These are phyloP conservation scores for Niveomyces coronatus DNA, from an alignment of 2,329 filamentous ascomycete species.

Conservation along the genomic window DNA sequence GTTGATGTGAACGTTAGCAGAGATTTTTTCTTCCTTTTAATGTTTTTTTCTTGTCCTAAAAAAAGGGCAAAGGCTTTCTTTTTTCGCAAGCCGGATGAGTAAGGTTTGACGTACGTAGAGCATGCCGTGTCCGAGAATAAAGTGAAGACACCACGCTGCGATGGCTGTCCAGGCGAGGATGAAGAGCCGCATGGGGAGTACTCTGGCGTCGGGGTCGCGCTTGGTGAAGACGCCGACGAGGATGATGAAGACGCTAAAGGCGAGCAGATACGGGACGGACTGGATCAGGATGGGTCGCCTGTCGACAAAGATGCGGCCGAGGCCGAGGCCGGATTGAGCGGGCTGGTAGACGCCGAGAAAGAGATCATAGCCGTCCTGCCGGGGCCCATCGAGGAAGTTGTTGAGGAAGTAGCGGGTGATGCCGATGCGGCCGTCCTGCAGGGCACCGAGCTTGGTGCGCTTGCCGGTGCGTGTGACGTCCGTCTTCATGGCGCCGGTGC, in stretches of 20 bases:
- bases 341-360: slow-evolving; percentile 84
- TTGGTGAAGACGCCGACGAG: slow-evolving; percentile 64
- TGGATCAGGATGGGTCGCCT: slow-evolving; percentile 79
- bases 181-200: slow-evolving; percentile 76
- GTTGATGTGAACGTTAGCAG: slow-evolving; percentile 13
- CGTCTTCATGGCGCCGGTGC: slow-evolving; percentile 94
- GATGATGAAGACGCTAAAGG: slow-evolving; percentile 76
- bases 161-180: slow-evolving; percentile 67
- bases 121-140: slow-evolving; percentile 77
- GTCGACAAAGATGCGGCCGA: slow-evolving; percentile 70
- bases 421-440: slow-evolving; percentile 82
- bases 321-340: slow-evolving; percentile 58
- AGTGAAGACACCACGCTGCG: slow-evolving; percentile 60
- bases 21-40: too few species aligned
- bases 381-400: slow-evolving; percentile 88
- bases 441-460: slow-evolving; percentile 71
- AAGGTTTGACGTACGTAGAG: slow-evolving; percentile 95
- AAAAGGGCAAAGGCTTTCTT: too few species aligned
- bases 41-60: too few species aligned
- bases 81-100: too few species aligned
- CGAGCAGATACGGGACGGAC: slow-evolving; percentile 83
- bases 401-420: slow-evolving; percentile 84
- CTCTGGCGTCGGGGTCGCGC: slow-evolving; percentile 58
- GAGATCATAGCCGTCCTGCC: slow-evolving; percentile 91
- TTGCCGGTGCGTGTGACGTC: slow-evolving; percentile 93